A percentile compares a stretch with the other conserved stretches of the same genome.
Evolutionary conservation across 176 grass and related monocot genomes (phyloP).

Genomic region (Saccharum officinarum): DNA sequence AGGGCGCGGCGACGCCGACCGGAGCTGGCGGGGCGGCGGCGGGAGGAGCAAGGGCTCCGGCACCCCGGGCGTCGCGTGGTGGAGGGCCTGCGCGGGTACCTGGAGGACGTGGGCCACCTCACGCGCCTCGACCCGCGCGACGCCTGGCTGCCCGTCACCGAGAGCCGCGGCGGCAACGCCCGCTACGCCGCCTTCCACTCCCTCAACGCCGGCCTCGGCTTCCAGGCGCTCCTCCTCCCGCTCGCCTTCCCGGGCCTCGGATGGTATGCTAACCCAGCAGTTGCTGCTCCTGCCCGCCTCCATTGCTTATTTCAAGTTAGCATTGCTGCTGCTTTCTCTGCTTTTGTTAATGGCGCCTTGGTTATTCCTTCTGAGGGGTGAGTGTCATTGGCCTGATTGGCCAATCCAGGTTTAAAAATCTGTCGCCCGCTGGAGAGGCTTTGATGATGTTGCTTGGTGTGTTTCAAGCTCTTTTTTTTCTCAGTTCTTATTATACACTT

Average conservation of each 20-base stretch:
- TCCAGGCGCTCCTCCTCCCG: constrained; percentile 95
- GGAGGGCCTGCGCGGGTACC: constrained; percentile 84
- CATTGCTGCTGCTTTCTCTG: background rate
- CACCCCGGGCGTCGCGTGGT: constrained; percentile 70
- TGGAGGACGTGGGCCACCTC: constrained; percentile 97
- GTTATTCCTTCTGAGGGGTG: background rate
- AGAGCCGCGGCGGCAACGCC: constrained; percentile 88
- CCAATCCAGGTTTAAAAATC: background rate
- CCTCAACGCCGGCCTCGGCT: constrained; percentile 89
- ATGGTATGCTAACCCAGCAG: constrained; percentile 36
- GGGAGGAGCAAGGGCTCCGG: constrained; percentile 35
- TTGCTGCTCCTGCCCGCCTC: background rate
- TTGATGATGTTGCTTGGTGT: background rate
- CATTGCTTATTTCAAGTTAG: background rate
- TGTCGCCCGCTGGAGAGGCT: background rate
- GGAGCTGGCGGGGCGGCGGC: background rate
- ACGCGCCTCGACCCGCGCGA: constrained; percentile 91
- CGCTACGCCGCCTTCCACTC: constrained; percentile 92
- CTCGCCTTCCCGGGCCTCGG: constrained; percentile 81
- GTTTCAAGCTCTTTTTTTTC: background rate
- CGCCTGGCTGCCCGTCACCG: constrained; percentile 96
- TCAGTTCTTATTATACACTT: background rate
- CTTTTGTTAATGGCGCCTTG: background rate
- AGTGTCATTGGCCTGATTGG: background rate
- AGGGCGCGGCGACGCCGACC: constrained; percentile 42